A percentile compares a stretch with the other conserved stretches of the same genome.
These are phyloP conservation scores for Cymbidium sinense DNA, from an alignment of 106 monocot genomes.

Conservation along the genomic window DNA sequence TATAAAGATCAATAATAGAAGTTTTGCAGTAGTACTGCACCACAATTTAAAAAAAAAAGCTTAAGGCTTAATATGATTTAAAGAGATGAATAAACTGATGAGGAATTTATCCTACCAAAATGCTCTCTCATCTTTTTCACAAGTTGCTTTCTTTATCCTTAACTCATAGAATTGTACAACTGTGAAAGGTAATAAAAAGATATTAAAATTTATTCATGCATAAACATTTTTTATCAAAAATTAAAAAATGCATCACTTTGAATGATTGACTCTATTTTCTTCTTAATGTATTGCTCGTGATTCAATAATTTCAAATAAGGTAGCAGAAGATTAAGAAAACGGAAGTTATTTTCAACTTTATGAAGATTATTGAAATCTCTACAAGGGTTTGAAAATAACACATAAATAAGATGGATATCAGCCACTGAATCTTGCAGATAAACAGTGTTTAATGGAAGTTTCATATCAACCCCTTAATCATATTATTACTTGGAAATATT, in stretches of 20 bases:
- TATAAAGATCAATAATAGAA: conserved; percentile 64
- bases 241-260: conserved; percentile 23
- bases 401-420: background rate
- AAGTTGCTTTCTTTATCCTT: conserved; percentile 22
- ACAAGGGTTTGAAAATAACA: background rate
- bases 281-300: conserved; percentile 28
- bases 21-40: conserved; percentile 62
- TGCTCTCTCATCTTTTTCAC: conserved; percentile 49
- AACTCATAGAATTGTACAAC: conserved; percentile 25
- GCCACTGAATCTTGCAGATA: background rate
- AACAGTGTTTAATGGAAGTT: background rate
- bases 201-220: background rate
- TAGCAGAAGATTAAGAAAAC: conserved; percentile 17
- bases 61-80: background rate
- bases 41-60: conserved; percentile 3
- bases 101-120: conserved; percentile 38
- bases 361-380: conserved; percentile 4
- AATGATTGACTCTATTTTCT: conserved; percentile 39
- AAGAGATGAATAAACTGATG: background rate
- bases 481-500: background rate
- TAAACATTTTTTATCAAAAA: conserved; percentile 5
- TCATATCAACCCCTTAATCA: background rate
- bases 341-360: conserved; percentile 14
- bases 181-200: conserved; percentile 6
- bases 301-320: conserved; percentile 28